These are phyloP conservation scores for Penstemon barbatus DNA, from an alignment of 257 asterid species.

Conservation along the genomic window DNA sequence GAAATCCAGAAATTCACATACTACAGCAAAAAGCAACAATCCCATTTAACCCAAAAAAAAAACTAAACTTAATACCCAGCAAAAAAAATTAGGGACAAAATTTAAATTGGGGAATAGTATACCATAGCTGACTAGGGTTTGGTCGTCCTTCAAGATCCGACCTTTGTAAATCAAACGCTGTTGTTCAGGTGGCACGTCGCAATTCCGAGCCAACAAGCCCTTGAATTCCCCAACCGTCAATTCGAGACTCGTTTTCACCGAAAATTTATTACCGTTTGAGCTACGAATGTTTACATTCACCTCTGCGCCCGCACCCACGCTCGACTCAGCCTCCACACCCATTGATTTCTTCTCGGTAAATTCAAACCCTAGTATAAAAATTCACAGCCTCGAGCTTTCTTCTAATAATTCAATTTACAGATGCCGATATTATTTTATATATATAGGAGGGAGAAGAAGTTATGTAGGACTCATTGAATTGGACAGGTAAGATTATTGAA, in stretches of 20 bases:
- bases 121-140: slow-evolving; percentile 60
- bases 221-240: slow-evolving; percentile 60
- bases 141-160: slow-evolving; percentile 64
- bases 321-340: slow-evolving; percentile 55
- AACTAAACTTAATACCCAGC: not conserved
- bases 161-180: slow-evolving; percentile 68
- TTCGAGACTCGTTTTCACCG: slow-evolving; percentile 53
- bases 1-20: not conserved
- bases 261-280: slow-evolving; percentile 64
- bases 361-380: slow-evolving; percentile 28
- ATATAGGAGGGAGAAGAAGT: too few species aligned
- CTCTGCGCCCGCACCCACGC: slow-evolving; percentile 41
- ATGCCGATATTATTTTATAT: too few species aligned
- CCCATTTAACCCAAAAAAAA: not conserved
- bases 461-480: too few species aligned
- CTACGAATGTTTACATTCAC: slow-evolving; percentile 59
- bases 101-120: slow-evolving; percentile 9
- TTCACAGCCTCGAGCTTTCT: slow-evolving; percentile 20
- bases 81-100: not conserved
- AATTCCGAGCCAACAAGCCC: slow-evolving; percentile 46
- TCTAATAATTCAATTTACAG: not conserved
- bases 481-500: too few species aligned
- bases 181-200: slow-evolving; percentile 58
- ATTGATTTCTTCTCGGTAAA: slow-evolving; percentile 27
- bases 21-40: not conserved